Evolutionary conservation across 768 basidiomycete species (phyloP), one percentile per base, ranked within the genome.

Genomic region (Amanita subjunquillea): DNA sequence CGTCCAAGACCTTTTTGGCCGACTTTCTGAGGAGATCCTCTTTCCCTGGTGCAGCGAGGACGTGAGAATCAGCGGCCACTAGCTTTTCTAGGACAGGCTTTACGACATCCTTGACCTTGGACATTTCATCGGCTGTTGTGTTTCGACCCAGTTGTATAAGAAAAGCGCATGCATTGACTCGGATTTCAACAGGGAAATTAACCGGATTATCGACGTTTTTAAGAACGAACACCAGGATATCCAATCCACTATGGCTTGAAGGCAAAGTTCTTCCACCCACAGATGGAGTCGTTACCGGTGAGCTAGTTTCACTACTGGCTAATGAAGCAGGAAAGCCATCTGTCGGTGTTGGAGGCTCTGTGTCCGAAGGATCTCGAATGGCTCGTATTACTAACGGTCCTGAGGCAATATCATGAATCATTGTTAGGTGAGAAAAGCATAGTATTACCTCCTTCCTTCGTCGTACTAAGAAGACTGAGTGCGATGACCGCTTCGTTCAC

Each of bases 401-500:
- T 91, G 59, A 42, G 36, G 39, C 54, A 50, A 43, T 17, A 40
- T 46, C 34, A 59, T n/a, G 58, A 42, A 43, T 51, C 23, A 41
- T 25, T 39, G 23, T 15, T 22, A 12, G 23, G 29, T 7, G 15
- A 48, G n/a, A 42, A 43, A 15, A 49, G 22, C 66, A 80, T 56
- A 65, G 27, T 1, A 17, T 41, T 43, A 87, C 91, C 82, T 55
- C 85, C 88, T 44, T 71, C 66, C 25, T 72, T 72, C 38, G 81
- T 76, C 9, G 82, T 82, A 50, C 82, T 82, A 54, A 97, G 66
- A 47, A 97, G 64, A 39, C 84, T 88, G 55, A 95, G 67, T 3
- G 89, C 88, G 40, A 96, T 79, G 20, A 94, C 73, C 2, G 85
- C 89, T 65, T 98, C 95, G 58, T 92, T 95, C 50, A 96, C 78